Conservation (phyloP, 371 early-diverging fungal genomes). For the Zychaea mexicana region DNA sequence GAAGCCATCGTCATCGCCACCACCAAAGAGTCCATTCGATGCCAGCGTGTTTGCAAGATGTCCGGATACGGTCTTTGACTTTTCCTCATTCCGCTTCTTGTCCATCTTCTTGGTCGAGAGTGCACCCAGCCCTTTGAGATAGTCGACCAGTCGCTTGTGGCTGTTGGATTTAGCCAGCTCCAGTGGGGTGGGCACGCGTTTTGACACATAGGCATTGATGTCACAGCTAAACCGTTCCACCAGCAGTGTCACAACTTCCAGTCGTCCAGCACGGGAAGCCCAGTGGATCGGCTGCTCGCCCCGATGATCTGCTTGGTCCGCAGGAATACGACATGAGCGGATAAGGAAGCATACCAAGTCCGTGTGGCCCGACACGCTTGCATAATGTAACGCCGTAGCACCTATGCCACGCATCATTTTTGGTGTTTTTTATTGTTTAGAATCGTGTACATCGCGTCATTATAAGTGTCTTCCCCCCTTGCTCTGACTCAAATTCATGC, state of each 20-base stretch:
- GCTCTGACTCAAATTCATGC: too few species aligned
- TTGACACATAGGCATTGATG: conserved; percentile 40
- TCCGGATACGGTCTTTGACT: conserved; percentile 23
- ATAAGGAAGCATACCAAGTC: conserved; percentile 36
- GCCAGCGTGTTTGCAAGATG: conserved; percentile 44
- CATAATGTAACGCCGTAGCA: conserved; percentile 48
- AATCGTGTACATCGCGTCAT: not conserved
- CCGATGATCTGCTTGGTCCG: conserved; percentile 31
- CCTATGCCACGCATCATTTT: too few species aligned
- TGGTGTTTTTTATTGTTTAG: not conserved
- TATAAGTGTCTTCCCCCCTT: not conserved
- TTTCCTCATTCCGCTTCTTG: conserved; percentile 43
- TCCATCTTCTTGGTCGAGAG: conserved; percentile 46
- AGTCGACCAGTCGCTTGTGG: conserved; percentile 44
- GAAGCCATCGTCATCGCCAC: conserved; percentile 11
- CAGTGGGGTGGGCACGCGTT: conserved; percentile 40
- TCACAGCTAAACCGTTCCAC: conserved; percentile 47
- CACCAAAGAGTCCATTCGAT: conserved; percentile 27
- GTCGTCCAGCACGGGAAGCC: conserved; percentile 43
- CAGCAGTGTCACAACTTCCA: conserved; percentile 41
- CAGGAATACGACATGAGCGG: conserved; percentile 35
- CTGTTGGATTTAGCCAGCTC: conserved; percentile 42
- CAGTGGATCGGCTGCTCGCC: conserved; percentile 47
- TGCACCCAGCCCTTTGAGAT: conserved; percentile 45
- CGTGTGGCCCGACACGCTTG: conserved; percentile 42